phyloP scores from a whole-genome alignment of 306 rosid species.

The Delonix regia region DNA sequence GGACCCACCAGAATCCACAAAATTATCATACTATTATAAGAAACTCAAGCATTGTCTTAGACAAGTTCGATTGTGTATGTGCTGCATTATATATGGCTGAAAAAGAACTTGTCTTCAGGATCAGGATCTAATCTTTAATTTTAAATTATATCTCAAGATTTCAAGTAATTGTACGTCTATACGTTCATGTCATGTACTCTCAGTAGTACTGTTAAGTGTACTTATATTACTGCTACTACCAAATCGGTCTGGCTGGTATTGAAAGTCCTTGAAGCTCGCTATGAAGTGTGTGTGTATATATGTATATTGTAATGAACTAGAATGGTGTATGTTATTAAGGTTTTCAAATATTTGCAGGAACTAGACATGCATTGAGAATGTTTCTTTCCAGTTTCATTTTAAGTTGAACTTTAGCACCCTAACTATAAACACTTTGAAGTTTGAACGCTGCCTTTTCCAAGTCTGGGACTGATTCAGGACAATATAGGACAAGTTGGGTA shows the following conservation, averaged over 20 bases:
- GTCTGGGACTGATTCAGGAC: neutral
- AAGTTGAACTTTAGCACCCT: neutral
- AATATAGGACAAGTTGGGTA: constrained; percentile 37
- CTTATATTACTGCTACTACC: neutral
- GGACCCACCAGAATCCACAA: constrained; percentile 45
- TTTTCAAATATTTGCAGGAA: neutral
- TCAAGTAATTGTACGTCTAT: neutral
- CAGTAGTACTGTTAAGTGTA: neutral
- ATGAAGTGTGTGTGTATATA: too few relatives aligned
- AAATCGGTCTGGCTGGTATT: too few relatives aligned
- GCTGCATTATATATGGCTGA: neutral
- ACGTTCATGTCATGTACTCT: neutral
- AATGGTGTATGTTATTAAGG: neutral
- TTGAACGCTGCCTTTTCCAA: neutral
- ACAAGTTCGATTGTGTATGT: neutral
- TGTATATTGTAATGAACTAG: neutral
- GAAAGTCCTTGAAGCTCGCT: too few relatives aligned
- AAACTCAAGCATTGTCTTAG: neutral
- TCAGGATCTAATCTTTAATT: neutral
- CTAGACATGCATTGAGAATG: neutral
- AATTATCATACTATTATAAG: neutral
- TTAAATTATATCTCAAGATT: neutral
- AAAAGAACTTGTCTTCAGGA: neutral
- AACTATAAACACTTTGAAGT: neutral
- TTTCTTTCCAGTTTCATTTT: neutral